Evolutionary conservation across 129 eudicot species (phyloP).

Genomic region (Flaveria linearis): DNA sequence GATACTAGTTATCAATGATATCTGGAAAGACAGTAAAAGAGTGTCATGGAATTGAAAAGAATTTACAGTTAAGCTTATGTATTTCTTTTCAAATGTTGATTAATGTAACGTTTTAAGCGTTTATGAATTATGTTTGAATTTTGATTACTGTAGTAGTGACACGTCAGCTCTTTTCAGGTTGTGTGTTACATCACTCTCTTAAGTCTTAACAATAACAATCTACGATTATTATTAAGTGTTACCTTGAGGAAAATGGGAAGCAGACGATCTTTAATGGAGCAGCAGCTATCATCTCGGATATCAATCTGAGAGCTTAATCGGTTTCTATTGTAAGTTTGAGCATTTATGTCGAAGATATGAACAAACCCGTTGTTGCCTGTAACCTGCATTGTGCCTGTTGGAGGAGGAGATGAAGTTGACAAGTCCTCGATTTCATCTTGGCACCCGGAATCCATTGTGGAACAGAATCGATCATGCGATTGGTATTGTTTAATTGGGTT

Average conservation of each 20-base stretch:
- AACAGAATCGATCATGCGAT: slow-evolving; percentile 11
- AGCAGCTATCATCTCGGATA: slow-evolving; percentile 53
- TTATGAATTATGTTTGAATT: background rate
- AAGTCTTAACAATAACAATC: too few relatives aligned
- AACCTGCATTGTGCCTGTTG: slow-evolving; percentile 57
- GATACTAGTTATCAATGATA: too few relatives aligned
- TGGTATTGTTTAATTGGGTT: slow-evolving; percentile 21
- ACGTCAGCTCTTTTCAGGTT: background rate
- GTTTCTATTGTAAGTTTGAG: slow-evolving; percentile 56
- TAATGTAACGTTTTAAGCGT: background rate
- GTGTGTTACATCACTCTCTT: too few relatives aligned
- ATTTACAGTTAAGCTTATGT: background rate
- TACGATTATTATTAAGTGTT: background rate
- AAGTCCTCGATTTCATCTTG: slow-evolving; percentile 67
- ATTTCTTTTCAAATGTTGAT: background rate
- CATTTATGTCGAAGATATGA: slow-evolving; percentile 57
- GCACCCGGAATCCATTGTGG: slow-evolving; percentile 47
- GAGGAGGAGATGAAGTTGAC: slow-evolving; percentile 50
- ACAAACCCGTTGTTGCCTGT: slow-evolving; percentile 61
- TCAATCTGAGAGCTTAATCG: slow-evolving; percentile 63
- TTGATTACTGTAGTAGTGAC: background rate
- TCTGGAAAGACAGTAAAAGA: too few relatives aligned
- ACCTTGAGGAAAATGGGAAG: slow-evolving; percentile 91
- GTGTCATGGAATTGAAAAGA: background rate
- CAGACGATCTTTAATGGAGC: slow-evolving; percentile 49